phyloP scores from a whole-genome alignment of 1,284 basidiomycete species.

The Pseudozyma tsukubaensis region DNA sequence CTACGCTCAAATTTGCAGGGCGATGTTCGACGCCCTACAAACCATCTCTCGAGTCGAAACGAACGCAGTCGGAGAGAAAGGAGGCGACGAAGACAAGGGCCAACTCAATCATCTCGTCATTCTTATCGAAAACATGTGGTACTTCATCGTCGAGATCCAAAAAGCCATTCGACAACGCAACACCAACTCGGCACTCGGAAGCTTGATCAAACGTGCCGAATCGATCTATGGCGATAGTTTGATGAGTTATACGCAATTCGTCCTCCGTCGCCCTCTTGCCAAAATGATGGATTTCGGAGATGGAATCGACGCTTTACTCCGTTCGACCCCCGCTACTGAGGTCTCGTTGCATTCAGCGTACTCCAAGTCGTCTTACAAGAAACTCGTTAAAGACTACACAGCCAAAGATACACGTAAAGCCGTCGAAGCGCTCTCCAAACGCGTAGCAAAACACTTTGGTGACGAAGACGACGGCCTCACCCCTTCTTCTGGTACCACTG shows the following conservation, averaged over 20 bases:
- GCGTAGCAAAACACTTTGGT: slow-evolving; percentile 92
- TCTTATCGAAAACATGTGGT: slow-evolving; percentile 96
- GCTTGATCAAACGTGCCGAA: slow-evolving; percentile 81
- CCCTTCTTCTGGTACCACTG: neutral
- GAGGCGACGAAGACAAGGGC: slow-evolving; percentile 79
- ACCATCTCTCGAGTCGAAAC: slow-evolving; percentile 92
- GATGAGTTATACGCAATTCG: slow-evolving; percentile 83
- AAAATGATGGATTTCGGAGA: slow-evolving; percentile 95
- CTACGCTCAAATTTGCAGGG: slow-evolving; percentile 86
- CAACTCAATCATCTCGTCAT: slow-evolving; percentile 96
- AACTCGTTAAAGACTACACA: slow-evolving; percentile 85
- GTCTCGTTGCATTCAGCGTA: slow-evolving; percentile 82
- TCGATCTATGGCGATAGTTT: slow-evolving; percentile 88
- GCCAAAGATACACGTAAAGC: slow-evolving; percentile 86
- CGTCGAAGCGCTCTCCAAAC: slow-evolving; percentile 85
- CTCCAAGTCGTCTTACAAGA: slow-evolving; percentile 81
- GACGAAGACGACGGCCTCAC: slow-evolving; percentile 72
- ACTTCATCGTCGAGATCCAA: slow-evolving; percentile 84
- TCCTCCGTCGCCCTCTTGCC: slow-evolving; percentile 85
- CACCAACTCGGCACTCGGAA: slow-evolving; percentile 71
- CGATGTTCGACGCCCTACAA: slow-evolving; percentile 91
- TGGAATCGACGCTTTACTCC: slow-evolving; percentile 85
- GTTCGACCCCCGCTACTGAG: slow-evolving; percentile 83
- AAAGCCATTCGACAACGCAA: slow-evolving; percentile 71
- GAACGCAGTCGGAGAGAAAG: slow-evolving; percentile 68